Evolutionary conservation across 805 yeast genomes (phyloP).

Genomic region (Lachancea thermotolerans): DNA sequence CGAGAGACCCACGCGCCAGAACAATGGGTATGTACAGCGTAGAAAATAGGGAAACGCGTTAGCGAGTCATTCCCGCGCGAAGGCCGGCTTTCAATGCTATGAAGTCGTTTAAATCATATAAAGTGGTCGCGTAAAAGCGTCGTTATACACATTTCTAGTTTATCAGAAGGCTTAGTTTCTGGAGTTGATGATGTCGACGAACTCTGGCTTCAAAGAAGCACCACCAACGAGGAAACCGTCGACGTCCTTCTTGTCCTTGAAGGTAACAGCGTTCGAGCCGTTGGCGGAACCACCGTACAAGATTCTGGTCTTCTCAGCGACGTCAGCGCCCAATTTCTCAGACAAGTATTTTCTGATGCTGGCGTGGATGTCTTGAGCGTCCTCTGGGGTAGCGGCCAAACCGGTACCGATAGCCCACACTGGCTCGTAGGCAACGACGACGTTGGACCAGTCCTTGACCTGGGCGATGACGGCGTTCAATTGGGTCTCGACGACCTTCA

Average conservation of each 20-base stretch:
- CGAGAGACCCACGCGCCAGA: too few relatives aligned
- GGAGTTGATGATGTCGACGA: constrained; percentile 89
- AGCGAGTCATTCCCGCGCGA: too few relatives aligned
- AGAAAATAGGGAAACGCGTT: too few relatives aligned
- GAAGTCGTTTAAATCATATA: constrained; percentile 8
- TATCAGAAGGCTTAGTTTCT: constrained; percentile 46
- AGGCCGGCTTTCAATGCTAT: not conserved
- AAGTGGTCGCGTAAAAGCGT: not conserved
- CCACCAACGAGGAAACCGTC: constrained; percentile 99
- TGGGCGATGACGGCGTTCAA: constrained; percentile 78
- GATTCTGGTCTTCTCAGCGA: constrained; percentile 78
- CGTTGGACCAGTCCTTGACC: constrained; percentile 80
- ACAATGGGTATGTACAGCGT: too few relatives aligned
- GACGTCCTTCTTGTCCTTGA: constrained; percentile 87
- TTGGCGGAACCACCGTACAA: constrained; percentile 98
- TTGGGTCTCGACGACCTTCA: constrained; percentile 83
- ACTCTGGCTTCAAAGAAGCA: constrained; percentile 98
- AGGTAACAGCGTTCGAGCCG: constrained; percentile 84
- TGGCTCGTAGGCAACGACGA: constrained; percentile 98
- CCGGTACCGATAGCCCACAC: constrained; percentile 99
- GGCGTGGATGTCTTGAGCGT: constrained; percentile 93
- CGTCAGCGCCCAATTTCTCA: constrained; percentile 66
- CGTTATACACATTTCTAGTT: constrained; percentile 3
- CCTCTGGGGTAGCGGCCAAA: constrained; percentile 96
- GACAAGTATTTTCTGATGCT: constrained; percentile 79